These are phyloP conservation scores for Aspergillus puulaauensis DNA, from an alignment of 2,329 filamentous ascomycete genomes.

Conservation along the genomic window DNA sequence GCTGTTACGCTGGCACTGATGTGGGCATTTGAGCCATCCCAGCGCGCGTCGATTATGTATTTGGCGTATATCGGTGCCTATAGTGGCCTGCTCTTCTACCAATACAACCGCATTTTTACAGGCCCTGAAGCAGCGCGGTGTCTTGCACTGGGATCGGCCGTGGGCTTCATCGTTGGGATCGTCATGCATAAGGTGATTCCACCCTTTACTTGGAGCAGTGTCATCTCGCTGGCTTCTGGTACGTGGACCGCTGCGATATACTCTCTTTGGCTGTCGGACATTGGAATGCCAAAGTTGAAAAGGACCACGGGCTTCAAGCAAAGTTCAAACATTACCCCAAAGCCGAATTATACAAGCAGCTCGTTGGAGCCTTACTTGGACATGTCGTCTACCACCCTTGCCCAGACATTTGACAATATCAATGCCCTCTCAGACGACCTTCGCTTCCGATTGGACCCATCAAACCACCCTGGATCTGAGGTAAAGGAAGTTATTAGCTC, in stretches of 20 bases:
- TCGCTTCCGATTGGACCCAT: constrained; percentile 41
- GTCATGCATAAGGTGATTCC: constrained; percentile 40
- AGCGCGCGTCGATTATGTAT: constrained; percentile 49
- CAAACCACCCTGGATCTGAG: constrained; percentile 43
- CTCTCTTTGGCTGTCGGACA: constrained; percentile 47
- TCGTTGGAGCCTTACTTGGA: constrained; percentile 23
- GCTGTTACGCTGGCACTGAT: constrained; percentile 49
- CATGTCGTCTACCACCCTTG: constrained; percentile 10
- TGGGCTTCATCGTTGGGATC: constrained; percentile 46
- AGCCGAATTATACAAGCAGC: constrained; percentile 17
- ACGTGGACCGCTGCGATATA: constrained; percentile 55
- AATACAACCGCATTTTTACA: constrained; percentile 53
- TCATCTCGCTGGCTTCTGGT: constrained; percentile 48
- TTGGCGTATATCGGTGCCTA: constrained; percentile 50
- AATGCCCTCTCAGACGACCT: constrained; percentile 36
- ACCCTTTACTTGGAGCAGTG: constrained; percentile 44
- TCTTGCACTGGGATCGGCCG: constrained; percentile 39
- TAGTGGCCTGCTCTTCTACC: constrained; percentile 53
- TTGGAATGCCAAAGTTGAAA: constrained; percentile 40
- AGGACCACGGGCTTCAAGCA: neutral
- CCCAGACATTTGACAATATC: constrained; percentile 14
- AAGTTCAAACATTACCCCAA: neutral
- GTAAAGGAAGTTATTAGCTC: constrained; percentile 42
- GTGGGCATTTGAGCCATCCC: constrained; percentile 49
- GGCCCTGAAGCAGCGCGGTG: constrained; percentile 40